A percentile compares a stretch with the other conserved stretches of the same genome.
Evolutionary conservation across 2,329 filamentous ascomycete species (phyloP).

Genomic region (Fusarium secorum): DNA sequence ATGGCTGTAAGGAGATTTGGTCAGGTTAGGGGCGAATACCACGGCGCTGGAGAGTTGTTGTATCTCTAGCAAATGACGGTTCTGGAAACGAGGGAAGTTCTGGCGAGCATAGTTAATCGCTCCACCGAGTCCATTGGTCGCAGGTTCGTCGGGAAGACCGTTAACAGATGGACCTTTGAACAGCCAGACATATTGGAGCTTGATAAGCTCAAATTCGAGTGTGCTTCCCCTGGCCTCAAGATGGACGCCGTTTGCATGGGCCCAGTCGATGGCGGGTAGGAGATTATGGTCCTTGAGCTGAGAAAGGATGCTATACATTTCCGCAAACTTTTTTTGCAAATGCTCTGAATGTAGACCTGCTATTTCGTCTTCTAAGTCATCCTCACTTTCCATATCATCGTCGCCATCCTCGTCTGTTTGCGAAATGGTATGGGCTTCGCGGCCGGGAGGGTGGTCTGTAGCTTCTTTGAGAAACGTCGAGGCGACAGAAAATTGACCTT

Average conservation of each 20-base stretch:
- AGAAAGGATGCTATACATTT: conserved; percentile 90
- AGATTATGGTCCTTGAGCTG: conserved; percentile 79
- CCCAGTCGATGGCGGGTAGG: conserved; percentile 86
- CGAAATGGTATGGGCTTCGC: conserved; percentile 21
- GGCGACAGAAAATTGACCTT: conserved; percentile 91
- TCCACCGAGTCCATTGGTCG: conserved; percentile 61
- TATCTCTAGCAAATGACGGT: conserved; percentile 79
- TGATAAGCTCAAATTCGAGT: conserved; percentile 92
- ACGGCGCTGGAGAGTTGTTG: conserved; percentile 83
- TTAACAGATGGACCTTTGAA: conserved; percentile 71
- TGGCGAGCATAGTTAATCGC: conserved; percentile 79
- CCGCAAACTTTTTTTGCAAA: conserved; percentile 81
- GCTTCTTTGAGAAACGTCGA: conserved; percentile 83
- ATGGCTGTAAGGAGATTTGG: conserved; percentile 77
- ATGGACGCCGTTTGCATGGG: conserved; percentile 70
- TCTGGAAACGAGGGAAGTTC: conserved; percentile 78
- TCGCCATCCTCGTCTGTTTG: conserved; percentile 46
- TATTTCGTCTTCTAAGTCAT: conserved; percentile 41
- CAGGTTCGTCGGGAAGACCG: conserved; percentile 61
- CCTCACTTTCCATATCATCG: conserved; percentile 46
- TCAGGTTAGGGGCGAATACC: conserved; percentile 78
- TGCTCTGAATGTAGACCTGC: conserved; percentile 50
- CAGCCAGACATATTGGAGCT: conserved; percentile 88
- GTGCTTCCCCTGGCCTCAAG: conserved; percentile 88
- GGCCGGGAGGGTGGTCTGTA: conserved; percentile 48